Percentiles rank a stretch among this genome's conserved stretches.
Evolutionary conservation across 2,329 filamentous ascomycete genomes (phyloP).

Genomic region (Kalmusia sp.): DNA sequence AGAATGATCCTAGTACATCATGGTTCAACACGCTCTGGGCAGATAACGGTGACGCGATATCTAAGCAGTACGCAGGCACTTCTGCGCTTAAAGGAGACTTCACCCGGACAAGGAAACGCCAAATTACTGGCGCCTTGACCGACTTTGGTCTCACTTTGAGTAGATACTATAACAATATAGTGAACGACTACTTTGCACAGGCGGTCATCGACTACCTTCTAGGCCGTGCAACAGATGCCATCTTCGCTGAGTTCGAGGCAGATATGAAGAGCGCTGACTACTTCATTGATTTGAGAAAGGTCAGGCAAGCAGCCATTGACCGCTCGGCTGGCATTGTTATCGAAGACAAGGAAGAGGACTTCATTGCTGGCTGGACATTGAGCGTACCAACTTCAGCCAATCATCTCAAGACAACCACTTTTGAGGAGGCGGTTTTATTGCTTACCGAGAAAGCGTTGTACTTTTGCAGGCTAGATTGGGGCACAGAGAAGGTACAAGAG

Average conservation of each 20-base stretch:
- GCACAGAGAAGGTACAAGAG: constrained; percentile 88
- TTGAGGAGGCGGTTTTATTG: constrained; percentile 88
- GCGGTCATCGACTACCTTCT: constrained; percentile 93
- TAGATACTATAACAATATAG: constrained; percentile 82
- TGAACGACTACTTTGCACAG: constrained; percentile 97
- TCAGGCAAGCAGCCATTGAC: constrained; percentile 89
- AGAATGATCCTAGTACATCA: constrained; percentile 77
- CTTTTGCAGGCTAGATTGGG: constrained; percentile 92
- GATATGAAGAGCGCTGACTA: constrained; percentile 94
- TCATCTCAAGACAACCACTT: constrained; percentile 70
- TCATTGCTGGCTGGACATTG: constrained; percentile 89
- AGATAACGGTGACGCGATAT: constrained; percentile 95
- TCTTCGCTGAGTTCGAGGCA: constrained; percentile 93
- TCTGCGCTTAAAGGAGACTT: constrained; percentile 97
- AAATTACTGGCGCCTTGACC: constrained; percentile 89
- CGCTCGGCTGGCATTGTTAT: constrained; percentile 87
- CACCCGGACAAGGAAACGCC: constrained; percentile 86
- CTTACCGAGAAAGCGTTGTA: constrained; percentile 87
- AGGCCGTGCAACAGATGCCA: constrained; percentile 81
- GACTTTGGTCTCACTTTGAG: constrained; percentile 90
- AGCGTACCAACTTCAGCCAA: constrained; percentile 77
- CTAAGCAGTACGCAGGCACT: constrained; percentile 93
- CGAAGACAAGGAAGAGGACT: constrained; percentile 76
- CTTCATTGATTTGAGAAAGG: constrained; percentile 81
- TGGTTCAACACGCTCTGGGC: constrained; percentile 99